Evolutionary conservation across 1,139 yeast species (phyloP).

Genomic region (Yamadazyma taylorii): DNA sequence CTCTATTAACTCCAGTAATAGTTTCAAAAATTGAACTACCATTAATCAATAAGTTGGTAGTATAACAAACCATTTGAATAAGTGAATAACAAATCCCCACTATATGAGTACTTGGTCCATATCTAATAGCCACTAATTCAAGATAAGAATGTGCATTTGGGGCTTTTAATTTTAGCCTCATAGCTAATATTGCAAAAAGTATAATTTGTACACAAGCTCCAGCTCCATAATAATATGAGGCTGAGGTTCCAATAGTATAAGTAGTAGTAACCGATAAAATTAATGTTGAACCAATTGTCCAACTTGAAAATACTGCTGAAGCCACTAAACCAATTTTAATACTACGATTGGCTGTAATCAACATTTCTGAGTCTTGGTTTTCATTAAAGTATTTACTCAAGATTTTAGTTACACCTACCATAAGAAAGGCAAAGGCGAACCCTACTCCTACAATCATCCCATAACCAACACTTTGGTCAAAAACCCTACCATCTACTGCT

Average conservation of each 20-base stretch:
- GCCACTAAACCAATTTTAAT: slow-evolving; percentile 36
- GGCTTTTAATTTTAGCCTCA: slow-evolving; percentile 70
- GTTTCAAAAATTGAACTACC: slow-evolving; percentile 18
- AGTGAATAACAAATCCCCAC: slow-evolving; percentile 17
- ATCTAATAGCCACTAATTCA: slow-evolving; percentile 67
- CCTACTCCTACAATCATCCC: slow-evolving; percentile 40
- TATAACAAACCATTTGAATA: slow-evolving; percentile 20
- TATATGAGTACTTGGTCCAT: slow-evolving; percentile 47
- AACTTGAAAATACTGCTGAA: slow-evolving; percentile 38
- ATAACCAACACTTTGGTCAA: slow-evolving; percentile 33
- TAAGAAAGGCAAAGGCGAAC: slow-evolving; percentile 38
- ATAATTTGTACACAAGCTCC: slow-evolving; percentile 77
- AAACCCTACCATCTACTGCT: slow-evolving; percentile 13
- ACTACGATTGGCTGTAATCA: slow-evolving; percentile 38
- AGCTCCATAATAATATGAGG: slow-evolving; percentile 74
- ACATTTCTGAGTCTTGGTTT: slow-evolving; percentile 38
- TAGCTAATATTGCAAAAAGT: slow-evolving; percentile 72
- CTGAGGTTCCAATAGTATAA: slow-evolving; percentile 36
- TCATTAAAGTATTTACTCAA: slow-evolving; percentile 32
- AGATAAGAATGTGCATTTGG: slow-evolving; percentile 78
- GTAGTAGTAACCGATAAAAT: slow-evolving; percentile 32
- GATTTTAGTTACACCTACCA: slow-evolving; percentile 33
- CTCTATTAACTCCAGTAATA: slow-evolving; percentile 20
- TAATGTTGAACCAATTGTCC: slow-evolving; percentile 43
- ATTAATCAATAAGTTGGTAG: slow-evolving; percentile 18